Evolutionary conservation across 352 stramenopile species (phyloP).

Genomic region (Phytophthora rubi): DNA sequence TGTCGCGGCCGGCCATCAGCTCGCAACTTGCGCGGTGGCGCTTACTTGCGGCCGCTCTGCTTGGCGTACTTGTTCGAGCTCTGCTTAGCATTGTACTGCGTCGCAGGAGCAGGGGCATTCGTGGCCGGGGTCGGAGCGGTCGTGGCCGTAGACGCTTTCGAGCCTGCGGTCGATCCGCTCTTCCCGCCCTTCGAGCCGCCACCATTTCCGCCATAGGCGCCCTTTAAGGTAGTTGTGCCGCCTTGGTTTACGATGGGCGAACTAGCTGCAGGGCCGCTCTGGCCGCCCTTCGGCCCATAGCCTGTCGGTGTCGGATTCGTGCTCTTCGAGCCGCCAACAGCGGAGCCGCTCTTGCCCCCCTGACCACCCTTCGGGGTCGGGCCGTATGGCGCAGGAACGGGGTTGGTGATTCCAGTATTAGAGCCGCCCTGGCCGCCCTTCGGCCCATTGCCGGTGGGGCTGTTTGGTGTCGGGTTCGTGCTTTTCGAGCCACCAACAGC

Average conservation of each 20-base stretch:
- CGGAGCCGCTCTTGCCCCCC: neutral
- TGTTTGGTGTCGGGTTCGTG: neutral
- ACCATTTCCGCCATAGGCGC: neutral
- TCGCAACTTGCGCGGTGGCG: neutral
- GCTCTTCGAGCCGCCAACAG: neutral
- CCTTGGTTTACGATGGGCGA: too few species aligned
- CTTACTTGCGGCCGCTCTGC: slow-evolving; percentile 18
- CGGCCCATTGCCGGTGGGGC: neutral
- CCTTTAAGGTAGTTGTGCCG: slow-evolving; percentile 1
- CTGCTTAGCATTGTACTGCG: slow-evolving; percentile 15
- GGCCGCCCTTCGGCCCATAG: slow-evolving; percentile 1
- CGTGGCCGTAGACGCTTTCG: neutral
- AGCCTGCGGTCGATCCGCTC: neutral
- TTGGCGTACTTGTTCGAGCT: slow-evolving; percentile 3
- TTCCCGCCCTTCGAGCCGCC: neutral
- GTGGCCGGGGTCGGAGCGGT: neutral
- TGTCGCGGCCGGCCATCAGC: slow-evolving; percentile 1
- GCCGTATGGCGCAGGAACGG: neutral
- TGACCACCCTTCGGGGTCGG: slow-evolving; percentile 1
- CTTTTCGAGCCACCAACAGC: slow-evolving; percentile 1
- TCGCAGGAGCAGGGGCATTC: slow-evolving; percentile 3
- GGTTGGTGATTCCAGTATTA: slow-evolving; percentile 1
- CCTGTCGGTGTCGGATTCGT: neutral
- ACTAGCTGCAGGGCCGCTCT: neutral
- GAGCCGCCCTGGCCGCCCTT: slow-evolving; percentile 16